Evolutionary conservation across 1,139 yeast genomes (phyloP).

Genomic region (Arxiozyma heterogenica): DNA sequence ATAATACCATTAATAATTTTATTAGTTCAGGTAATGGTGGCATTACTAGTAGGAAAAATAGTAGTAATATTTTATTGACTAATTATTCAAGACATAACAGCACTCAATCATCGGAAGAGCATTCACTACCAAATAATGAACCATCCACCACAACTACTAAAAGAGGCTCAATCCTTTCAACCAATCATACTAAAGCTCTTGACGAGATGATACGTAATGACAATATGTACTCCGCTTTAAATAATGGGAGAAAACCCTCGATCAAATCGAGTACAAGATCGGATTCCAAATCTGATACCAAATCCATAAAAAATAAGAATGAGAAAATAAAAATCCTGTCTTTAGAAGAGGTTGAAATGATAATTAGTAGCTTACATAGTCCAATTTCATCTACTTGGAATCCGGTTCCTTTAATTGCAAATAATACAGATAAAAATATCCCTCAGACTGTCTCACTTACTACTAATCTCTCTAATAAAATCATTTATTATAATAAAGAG

Average conservation of each 20-base stretch:
- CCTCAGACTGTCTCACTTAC: slow-evolving; percentile 12
- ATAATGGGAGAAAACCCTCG: neutral
- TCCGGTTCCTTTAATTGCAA: slow-evolving; percentile 40
- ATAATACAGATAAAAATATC: neutral
- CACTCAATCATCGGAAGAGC: neutral
- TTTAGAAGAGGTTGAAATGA: slow-evolving; percentile 32
- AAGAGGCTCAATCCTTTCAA: slow-evolving; percentile 1
- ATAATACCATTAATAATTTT: neutral
- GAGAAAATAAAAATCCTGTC: slow-evolving; percentile 19
- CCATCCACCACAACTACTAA: neutral
- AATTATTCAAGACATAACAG: slow-evolving; percentile 7
- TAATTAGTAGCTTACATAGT: slow-evolving; percentile 27
- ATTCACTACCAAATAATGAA: neutral
- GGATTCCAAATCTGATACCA: slow-evolving; percentile 1
- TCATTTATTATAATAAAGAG: slow-evolving; percentile 51
- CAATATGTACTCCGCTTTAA: neutral
- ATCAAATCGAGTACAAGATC: neutral
- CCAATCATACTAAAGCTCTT: neutral
- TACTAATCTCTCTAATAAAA: slow-evolving; percentile 36
- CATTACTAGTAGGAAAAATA: neutral
- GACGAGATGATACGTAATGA: neutral
- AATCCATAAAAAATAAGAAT: neutral
- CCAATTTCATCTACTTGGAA: slow-evolving; percentile 38
- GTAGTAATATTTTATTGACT: neutral
- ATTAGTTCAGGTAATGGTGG: neutral